Evolutionary conservation across 768 basidiomycete genomes (phyloP).

Genomic region (Mycena filopes): DNA sequence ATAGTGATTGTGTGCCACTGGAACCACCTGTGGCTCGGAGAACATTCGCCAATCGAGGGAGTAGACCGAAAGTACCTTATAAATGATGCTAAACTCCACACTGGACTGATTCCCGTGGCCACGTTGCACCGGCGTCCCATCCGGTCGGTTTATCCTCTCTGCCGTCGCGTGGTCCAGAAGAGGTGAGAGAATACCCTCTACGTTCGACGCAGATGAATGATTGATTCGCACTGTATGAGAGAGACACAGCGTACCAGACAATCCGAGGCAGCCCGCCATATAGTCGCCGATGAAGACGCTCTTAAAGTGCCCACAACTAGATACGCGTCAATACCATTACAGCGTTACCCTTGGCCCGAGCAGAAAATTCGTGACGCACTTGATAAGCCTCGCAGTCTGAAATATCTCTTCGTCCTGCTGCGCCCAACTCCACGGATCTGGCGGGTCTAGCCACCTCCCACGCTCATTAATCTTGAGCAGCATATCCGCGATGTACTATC

Average conservation of each 20-base stretch:
- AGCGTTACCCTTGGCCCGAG: too few relatives aligned
- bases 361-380: constrained; percentile 41
- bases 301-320: constrained; percentile 65
- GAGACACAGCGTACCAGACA: neutral
- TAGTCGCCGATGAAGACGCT: constrained; percentile 64
- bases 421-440: constrained; percentile 34
- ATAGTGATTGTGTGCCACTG: constrained; percentile 66
- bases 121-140: constrained; percentile 46
- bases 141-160: constrained; percentile 52
- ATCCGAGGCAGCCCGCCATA: constrained; percentile 64
- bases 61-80: constrained; percentile 44
- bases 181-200: constrained; percentile 6
- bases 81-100: constrained; percentile 70
- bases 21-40: neutral
- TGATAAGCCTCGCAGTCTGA: constrained; percentile 63
- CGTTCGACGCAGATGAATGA: neutral
- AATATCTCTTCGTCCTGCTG: constrained; percentile 67
- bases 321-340: neutral
- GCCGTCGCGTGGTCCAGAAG: constrained; percentile 42
- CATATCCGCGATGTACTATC: constrained; percentile 66
- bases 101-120: constrained; percentile 77
- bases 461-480: constrained; percentile 67
- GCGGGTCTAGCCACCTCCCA: constrained; percentile 55
- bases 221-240: neutral
- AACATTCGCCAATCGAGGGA: neutral